Conservation (phyloP, 139 green algal species). For the Chloropicon primus region DNA sequence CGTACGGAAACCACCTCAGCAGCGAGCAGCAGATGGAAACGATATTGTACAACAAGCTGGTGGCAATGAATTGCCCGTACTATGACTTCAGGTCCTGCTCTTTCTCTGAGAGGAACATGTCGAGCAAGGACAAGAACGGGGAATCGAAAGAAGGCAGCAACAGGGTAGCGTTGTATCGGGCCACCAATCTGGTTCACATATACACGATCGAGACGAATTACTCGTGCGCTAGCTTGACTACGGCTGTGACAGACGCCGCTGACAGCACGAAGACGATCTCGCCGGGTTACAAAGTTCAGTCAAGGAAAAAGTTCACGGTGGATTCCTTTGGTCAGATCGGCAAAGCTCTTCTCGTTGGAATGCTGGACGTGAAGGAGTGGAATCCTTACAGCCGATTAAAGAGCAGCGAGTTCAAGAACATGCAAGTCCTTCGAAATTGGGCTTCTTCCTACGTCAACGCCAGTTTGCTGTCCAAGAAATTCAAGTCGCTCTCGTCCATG, state of each 20-base stretch:
- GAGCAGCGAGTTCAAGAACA: conserved; percentile 2
- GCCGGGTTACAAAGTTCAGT: background rate
- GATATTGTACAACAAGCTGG: conserved; percentile 22
- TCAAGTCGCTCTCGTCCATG: background rate
- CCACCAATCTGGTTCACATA: conserved; percentile 32
- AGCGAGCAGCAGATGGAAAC: conserved; percentile 18
- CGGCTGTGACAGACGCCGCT: conserved; percentile 16
- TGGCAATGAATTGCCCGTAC: conserved; percentile 26
- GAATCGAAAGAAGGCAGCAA: conserved; percentile 36
- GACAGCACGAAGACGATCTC: conserved; percentile 7
- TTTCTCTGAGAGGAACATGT: conserved; percentile 48
- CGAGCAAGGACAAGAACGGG: conserved; percentile 28
- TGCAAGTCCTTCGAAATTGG: background rate
- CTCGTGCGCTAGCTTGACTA: conserved; percentile 13
- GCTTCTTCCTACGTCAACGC: background rate
- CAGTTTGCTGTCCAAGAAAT: background rate
- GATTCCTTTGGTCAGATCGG: conserved; percentile 12
- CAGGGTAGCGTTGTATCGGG: conserved; percentile 33
- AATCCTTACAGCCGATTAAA: conserved; percentile 31
- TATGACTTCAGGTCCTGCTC: conserved; percentile 39
- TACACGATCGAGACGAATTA: conserved; percentile 49
- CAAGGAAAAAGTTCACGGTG: background rate
- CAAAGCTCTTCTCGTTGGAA: conserved; percentile 18
- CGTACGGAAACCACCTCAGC: conserved; percentile 35
- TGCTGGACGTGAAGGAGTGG: conserved; percentile 24